phyloP scores from a whole-genome alignment of 2,329 filamentous ascomycete genomes.

The Malbranchea zuffiana region DNA sequence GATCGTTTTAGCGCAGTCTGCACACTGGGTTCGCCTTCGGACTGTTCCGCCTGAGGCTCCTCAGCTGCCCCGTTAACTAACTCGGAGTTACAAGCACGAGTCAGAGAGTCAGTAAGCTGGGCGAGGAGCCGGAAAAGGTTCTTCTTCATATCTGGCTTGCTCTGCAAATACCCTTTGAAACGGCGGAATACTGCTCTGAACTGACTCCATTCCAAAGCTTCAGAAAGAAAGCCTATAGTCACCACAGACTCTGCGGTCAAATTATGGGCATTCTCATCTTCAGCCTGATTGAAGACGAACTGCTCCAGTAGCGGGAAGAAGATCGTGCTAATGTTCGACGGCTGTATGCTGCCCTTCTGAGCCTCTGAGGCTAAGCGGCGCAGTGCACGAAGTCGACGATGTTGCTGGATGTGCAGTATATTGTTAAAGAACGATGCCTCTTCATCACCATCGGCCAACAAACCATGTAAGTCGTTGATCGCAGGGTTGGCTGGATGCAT shows the following conservation, averaged over 20 bases:
- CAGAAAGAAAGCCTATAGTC: constrained; percentile 63
- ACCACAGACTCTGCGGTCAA: constrained; percentile 76
- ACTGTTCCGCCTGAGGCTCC: constrained; percentile 16
- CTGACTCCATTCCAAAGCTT: constrained; percentile 78
- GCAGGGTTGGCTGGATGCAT: constrained; percentile 58
- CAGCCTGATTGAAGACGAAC: constrained; percentile 75
- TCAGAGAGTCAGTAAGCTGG: constrained; percentile 67
- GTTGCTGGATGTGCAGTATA: constrained; percentile 77
- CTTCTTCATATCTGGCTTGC: constrained; percentile 74
- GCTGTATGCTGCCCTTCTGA: constrained; percentile 51
- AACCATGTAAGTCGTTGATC: constrained; percentile 60
- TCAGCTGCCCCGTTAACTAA: constrained; percentile 17
- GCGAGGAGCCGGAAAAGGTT: constrained; percentile 72
- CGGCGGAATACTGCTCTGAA: constrained; percentile 75
- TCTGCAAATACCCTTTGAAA: constrained; percentile 71
- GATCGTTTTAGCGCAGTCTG: constrained; percentile 48
- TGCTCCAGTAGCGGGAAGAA: constrained; percentile 89
- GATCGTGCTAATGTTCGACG: constrained; percentile 71
- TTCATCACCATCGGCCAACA: constrained; percentile 63
- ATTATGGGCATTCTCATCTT: constrained; percentile 68
- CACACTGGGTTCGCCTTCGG: constrained; percentile 21
- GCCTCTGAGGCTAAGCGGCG: constrained; percentile 63
- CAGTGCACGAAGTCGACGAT: constrained; percentile 73
- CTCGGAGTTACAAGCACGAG: constrained; percentile 32
- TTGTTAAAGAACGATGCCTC: constrained; percentile 86